Percentiles rank a stretch among this genome's conserved stretches.
phyloP scores from a whole-genome alignment of 345 rosid genomes.

The Erucastrum elatum region DNA sequence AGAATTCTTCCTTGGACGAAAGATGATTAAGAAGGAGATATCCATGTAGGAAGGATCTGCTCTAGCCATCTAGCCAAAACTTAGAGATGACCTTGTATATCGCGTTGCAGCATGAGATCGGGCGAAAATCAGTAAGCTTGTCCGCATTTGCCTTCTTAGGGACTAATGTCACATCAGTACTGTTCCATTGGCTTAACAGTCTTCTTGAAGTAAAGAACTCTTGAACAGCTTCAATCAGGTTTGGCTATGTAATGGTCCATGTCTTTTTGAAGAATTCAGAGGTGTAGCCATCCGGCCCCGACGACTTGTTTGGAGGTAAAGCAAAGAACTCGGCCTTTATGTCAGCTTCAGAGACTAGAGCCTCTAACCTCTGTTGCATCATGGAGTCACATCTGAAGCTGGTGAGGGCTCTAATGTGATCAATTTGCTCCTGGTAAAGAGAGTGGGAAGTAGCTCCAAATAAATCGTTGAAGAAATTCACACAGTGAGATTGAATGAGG shows the following conservation, averaged over 20 bases:
- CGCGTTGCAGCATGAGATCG: not conserved
- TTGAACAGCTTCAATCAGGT: not conserved
- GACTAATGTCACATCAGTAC: not conserved
- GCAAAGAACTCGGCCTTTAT: not conserved
- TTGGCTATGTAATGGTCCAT: not conserved
- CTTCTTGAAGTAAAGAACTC: not conserved
- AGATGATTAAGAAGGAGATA: not conserved
- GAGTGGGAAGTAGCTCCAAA: not conserved
- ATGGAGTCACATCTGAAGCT: not conserved
- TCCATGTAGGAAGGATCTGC: not conserved
- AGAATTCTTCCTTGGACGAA: not conserved
- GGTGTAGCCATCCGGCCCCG: not conserved
- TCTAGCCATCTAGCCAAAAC: not conserved
- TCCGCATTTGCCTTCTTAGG: not conserved
- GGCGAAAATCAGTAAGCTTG: not conserved
- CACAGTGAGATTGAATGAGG: not conserved
- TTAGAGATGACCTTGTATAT: not conserved
- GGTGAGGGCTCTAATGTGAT: not conserved
- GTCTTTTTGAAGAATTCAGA: not conserved
- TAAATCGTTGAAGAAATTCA: no score
- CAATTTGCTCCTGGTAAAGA: not conserved
- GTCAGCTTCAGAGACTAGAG: not conserved
- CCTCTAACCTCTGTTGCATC: not conserved
- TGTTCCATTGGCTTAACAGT: not conserved
- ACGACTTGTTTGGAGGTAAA: not conserved